Percentiles rank a stretch among this genome's conserved stretches.
Conservation (phyloP, 495 filamentous ascomycete species). For the Aspergillus saccharolyticus region DNA sequence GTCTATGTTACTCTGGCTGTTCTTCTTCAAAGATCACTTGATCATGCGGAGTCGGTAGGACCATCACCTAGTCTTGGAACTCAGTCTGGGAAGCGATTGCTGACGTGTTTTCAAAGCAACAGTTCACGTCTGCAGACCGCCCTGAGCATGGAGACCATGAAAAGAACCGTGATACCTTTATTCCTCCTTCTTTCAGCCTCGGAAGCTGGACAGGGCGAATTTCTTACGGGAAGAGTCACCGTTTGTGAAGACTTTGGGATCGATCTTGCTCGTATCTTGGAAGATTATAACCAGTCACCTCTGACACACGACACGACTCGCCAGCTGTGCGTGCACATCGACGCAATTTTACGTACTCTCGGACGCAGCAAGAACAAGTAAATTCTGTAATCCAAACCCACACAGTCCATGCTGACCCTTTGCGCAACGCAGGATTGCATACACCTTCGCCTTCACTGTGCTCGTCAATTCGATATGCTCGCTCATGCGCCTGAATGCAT, state of each 20-base stretch:
- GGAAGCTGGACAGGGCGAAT: neutral
- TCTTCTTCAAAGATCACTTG: neutral
- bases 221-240: neutral
- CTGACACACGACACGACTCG: neutral
- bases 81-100: neutral
- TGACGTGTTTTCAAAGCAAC: neutral
- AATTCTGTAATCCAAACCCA: neutral
- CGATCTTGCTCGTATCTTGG: neutral
- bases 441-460: neutral
- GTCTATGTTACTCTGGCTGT: neutral
- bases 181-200: neutral
- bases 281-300: neutral
- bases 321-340: neutral
- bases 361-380: neutral
- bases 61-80: neutral
- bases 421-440: neutral
- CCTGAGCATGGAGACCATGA: neutral
- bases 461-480: neutral
- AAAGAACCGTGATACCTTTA: neutral
- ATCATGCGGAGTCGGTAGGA: neutral
- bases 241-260: neutral
- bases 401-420: neutral
- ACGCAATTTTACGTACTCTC: neutral
- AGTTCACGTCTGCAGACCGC: neutral
- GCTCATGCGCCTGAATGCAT: neutral